Percentiles rank a stretch among this genome's conserved stretches.
Evolutionary conservation across 768 basidiomycete species (phyloP).

Genomic region (Piloderma croceum): DNA sequence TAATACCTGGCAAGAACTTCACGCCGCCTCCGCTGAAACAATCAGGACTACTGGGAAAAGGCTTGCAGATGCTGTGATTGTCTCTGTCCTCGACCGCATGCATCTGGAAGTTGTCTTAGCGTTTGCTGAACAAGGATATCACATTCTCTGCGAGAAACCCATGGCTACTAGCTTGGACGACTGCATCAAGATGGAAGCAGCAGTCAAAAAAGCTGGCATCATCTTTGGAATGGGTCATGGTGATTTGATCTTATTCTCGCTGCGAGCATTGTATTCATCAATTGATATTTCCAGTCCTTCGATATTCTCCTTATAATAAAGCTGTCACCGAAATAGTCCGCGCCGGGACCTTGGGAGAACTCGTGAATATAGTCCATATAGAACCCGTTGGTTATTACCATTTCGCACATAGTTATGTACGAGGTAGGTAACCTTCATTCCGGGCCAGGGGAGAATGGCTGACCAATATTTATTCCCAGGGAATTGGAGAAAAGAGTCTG

Average conservation of each 20-base stretch:
- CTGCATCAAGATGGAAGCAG: constrained; percentile 69
- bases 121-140: constrained; percentile 77
- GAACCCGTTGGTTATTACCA: constrained; percentile 86
- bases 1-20: constrained; percentile 63
- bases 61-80: constrained; percentile 76
- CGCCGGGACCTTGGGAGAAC: constrained; percentile 66
- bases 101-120: constrained; percentile 70
- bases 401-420: constrained; percentile 86
- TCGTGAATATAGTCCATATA: constrained; percentile 78
- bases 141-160: constrained; percentile 90
- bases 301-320: constrained; percentile 80
- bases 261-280: too few relatives aligned
- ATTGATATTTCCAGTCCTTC: constrained; percentile 61
- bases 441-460: too few relatives aligned
- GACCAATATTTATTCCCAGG: too few relatives aligned
- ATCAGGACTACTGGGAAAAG: constrained; percentile 59
- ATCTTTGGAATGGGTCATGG: constrained; percentile 90
- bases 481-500: constrained; percentile 66
- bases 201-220: constrained; percentile 58
- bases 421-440: too few relatives aligned
- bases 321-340: constrained; percentile 66
- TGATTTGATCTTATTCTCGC: constrained; percentile 22
- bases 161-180: constrained; percentile 76
- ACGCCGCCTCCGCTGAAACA: constrained; percentile 60
- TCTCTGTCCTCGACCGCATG: constrained; percentile 77